Conservation (phyloP, 495 filamentous ascomycete species). For the Penicillium lagena region DNA sequence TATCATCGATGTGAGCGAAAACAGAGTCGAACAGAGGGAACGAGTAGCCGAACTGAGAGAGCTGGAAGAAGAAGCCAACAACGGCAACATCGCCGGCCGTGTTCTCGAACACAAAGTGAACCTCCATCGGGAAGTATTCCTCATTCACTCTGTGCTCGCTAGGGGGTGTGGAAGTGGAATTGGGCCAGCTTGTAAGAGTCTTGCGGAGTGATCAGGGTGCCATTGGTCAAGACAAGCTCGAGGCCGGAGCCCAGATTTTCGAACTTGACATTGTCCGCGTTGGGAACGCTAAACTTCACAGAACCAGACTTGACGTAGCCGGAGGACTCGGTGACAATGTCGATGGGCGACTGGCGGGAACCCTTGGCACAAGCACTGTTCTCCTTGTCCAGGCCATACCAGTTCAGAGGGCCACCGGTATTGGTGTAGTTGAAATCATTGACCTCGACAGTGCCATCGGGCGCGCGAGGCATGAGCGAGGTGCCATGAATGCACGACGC, state of each 20-base stretch:
- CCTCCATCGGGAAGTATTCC: constrained; percentile 54
- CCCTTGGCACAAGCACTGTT: constrained; percentile 44
- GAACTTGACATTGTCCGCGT: constrained; percentile 39
- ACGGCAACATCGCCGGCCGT: constrained; percentile 42
- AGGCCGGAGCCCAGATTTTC: constrained; percentile 56
- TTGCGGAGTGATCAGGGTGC: constrained; percentile 30
- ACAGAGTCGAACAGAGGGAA: constrained; percentile 48
- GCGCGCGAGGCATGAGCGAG: constrained; percentile 7
- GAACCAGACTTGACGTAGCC: constrained; percentile 14
- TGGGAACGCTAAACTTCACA: constrained; percentile 34
- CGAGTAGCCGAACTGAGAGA: constrained; percentile 36
- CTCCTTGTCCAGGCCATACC: constrained; percentile 42
- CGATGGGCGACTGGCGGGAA: constrained; percentile 57
- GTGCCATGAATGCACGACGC: constrained; percentile 9
- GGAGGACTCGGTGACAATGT: constrained; percentile 37
- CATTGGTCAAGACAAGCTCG: constrained; percentile 45
- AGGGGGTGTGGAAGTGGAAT: constrained; percentile 68
- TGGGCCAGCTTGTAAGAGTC: constrained; percentile 49
- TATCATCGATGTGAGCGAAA: constrained; percentile 43
- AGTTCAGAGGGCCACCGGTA: constrained; percentile 48
- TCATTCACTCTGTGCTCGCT: constrained; percentile 55
- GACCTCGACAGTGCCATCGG: constrained; percentile 8
- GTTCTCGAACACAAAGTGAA: constrained; percentile 59
- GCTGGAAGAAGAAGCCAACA: constrained; percentile 53
- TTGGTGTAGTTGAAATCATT: constrained; percentile 38